Evolutionary conservation across 495 filamentous ascomycete species (phyloP), one percentile per base, ranked within the genome.

Genomic region (Penicillium antarcticum): DNA sequence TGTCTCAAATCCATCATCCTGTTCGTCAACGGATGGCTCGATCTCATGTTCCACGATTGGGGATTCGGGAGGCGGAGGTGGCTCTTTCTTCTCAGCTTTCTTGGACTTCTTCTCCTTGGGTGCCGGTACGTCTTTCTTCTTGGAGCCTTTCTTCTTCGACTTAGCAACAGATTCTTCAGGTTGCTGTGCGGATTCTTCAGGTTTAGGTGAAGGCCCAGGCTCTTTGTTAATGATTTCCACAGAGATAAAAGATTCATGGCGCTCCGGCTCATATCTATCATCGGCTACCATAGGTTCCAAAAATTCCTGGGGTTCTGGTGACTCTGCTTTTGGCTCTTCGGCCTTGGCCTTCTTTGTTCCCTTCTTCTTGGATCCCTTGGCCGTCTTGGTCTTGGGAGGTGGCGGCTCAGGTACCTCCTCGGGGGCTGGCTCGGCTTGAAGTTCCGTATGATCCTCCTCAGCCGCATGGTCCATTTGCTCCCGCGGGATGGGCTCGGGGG

Each of bases 101-200:
- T 80, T 83, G 21, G 69, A 64, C 44, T 77, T 79, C 41, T 78
- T 82, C 39, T 49, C 37, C 24, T 49, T 49, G 4, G 36, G 9
- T 19, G 70, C 69, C 9, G 72, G 66, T 32, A 72, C 66, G 19
- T 68, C 72, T 60, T 62, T 66, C 67, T 80, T 71, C 63, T 63
- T 66, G 17, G 50, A 53, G 5, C 51, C 45, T 41, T 67, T 65
- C 49, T 67, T 74, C 23, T 46, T 42, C 34, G 54, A 47, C 38
- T 73, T 67, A 43, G 55, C 58, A 14, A 42, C 51, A 1, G 56
- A 44, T 48, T 72, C 69, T 53, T 71, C 68, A 5, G 66, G 60
- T 48, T 77, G n/a, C n/a, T n/a, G n/a, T n/a, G n/a, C 51, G 0
- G 56, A 44, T 48, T 72, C 69, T 53, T 71, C 68, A 5, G 66